Evolutionary conservation across 306 rosid species (phyloP), one percentile per base, ranked within the genome.

Genomic region (Glycine latifolia): DNA sequence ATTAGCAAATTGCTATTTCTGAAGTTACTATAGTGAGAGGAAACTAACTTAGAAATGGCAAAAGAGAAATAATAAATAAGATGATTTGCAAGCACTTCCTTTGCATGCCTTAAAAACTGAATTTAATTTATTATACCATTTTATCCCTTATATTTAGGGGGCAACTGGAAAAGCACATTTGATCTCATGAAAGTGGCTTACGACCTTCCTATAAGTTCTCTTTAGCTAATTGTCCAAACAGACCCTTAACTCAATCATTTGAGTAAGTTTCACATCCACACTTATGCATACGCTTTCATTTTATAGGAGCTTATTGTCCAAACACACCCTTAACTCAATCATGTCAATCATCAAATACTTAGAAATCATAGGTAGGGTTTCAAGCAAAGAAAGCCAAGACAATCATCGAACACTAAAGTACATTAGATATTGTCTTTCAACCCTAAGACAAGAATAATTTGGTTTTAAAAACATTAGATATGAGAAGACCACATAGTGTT

Each of bases 101-200:
- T 54, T 67, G 68, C 59, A 53, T 55, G 16, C 12, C 76, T 44
- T 41, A 55, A 78, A 69, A 69, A 20, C 70, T 58, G 77, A 70
- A 79, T 76, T 48, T 61, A 12, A 11, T 67, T 55, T 43, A 54
- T 67, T 63, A 20, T 35, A 63, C 49, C 14, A 63, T 50, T 77
- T 33, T 10, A 63, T 77, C 73, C 41, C 53, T 49, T 66, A 35
- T 6, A 56, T 63, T 77, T 33, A 14, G 26, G 47, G 20, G 5
- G 70, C 20, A 65, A 13, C 15, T 13, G 70, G 26, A 65, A 65
- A 44, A 37, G 20, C 48, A 6, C n/a, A 5, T 14, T 65, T 65
- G 71, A 35, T 41, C 26, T 31, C 2, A 35, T 62, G 17, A 62
- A 62, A 35, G 4, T 31, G 15, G 67, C 41, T 61, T 26, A 10